phyloP scores from a whole-genome alignment of 495 filamentous ascomycete genomes.

The Neurospora sublineolata region DNA sequence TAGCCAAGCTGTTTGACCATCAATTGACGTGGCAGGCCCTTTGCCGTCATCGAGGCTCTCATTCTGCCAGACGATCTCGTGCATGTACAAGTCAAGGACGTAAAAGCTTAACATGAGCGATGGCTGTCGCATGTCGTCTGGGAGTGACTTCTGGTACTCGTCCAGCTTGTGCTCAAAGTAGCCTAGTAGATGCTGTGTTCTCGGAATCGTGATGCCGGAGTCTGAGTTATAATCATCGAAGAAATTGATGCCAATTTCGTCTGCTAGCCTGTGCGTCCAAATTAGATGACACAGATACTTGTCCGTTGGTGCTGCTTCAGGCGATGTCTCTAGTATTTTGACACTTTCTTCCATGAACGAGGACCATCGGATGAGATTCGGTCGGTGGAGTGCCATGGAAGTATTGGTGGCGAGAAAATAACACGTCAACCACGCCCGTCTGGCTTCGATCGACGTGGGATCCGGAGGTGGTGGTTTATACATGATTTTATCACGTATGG shows the following conservation, averaged over 20 bases:
- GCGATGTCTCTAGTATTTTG: constrained; percentile 56
- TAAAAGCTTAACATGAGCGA: constrained; percentile 49
- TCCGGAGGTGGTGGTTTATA: constrained; percentile 41
- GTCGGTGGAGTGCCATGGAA: constrained; percentile 68
- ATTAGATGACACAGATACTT: constrained; percentile 62
- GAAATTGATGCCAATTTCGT: constrained; percentile 67
- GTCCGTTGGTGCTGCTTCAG: constrained; percentile 63
- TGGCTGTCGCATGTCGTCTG: constrained; percentile 33
- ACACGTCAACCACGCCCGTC: constrained; percentile 69
- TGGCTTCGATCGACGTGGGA: constrained; percentile 55
- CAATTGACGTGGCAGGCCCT: constrained; percentile 20
- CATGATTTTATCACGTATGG: constrained; percentile 39
- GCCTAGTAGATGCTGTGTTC: constrained; percentile 62
- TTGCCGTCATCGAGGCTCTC: constrained; percentile 55
- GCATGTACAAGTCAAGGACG: constrained; percentile 66
- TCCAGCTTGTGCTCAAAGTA: constrained; percentile 67
- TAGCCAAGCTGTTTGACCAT: constrained; percentile 28
- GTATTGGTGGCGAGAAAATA: constrained; percentile 67
- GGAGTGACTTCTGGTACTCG: constrained; percentile 48
- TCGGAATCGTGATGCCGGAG: constrained; percentile 59
- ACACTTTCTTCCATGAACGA: constrained; percentile 80
- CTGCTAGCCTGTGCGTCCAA: constrained; percentile 65
- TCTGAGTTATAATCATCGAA: constrained; percentile 59
- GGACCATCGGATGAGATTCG: constrained; percentile 71
- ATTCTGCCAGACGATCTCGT: constrained; percentile 73